A percentile compares a stretch with the other conserved stretches of the same genome.
phyloP scores from a whole-genome alignment of 352 stramenopile genomes.

The Aphanomyces astaci region DNA sequence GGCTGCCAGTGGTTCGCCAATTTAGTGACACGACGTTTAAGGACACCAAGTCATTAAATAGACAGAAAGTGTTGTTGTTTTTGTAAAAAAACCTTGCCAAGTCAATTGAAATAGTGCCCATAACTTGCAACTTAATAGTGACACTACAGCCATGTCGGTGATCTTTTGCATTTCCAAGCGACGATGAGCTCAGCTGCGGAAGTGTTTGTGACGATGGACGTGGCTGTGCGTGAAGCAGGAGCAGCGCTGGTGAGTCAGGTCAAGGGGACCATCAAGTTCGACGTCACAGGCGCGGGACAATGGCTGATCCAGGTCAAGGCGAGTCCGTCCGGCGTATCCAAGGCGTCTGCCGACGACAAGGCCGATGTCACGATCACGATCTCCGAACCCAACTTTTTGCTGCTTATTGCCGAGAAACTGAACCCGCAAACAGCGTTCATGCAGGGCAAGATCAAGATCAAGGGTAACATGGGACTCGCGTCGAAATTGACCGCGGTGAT shows the following conservation, averaged over 20 bases:
- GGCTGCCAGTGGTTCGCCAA: background rate
- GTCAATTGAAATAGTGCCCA: background rate
- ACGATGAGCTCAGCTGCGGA: constrained; percentile 31
- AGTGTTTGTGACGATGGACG: constrained; percentile 62
- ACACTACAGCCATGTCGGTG: background rate
- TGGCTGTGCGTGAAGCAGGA: constrained; percentile 56
- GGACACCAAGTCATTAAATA: background rate
- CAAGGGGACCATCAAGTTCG: constrained; percentile 76
- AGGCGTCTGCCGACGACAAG: constrained; percentile 42
- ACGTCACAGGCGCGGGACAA: constrained; percentile 49
- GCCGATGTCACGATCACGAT: constrained; percentile 71
- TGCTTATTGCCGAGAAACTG: constrained; percentile 81
- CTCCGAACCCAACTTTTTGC: constrained; percentile 63
- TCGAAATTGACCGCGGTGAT: constrained; percentile 92
- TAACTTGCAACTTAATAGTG: background rate
- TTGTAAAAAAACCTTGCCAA: background rate
- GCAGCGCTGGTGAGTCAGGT: constrained; percentile 63
- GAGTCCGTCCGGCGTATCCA: constrained; percentile 51
- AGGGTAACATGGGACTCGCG: constrained; percentile 91
- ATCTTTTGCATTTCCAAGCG: background rate
- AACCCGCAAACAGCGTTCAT: constrained; percentile 90
- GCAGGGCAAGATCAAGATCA: constrained; percentile 92
- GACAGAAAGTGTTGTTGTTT: background rate
- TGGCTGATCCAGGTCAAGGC: constrained; percentile 80
- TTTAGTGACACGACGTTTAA: background rate